A percentile compares a stretch with the other conserved stretches of the same genome.
phyloP scores from a whole-genome alignment of 2,329 filamentous ascomycete genomes.

The Sarocladium brachiariae region DNA sequence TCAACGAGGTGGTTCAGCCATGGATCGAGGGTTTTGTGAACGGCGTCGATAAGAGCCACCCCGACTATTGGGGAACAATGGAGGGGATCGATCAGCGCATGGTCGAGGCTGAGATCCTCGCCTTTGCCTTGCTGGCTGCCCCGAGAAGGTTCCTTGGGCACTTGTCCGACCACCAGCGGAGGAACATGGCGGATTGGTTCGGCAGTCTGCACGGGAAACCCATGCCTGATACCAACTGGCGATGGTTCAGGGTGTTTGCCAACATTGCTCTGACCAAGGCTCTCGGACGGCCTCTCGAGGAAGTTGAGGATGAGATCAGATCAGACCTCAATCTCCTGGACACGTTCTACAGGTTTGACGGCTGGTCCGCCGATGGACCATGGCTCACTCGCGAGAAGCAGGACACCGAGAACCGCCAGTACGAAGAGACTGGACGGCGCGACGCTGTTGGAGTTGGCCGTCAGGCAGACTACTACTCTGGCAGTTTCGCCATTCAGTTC shows the following conservation, averaged over 20 bases:
- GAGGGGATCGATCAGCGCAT: constrained; percentile 42
- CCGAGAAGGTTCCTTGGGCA: constrained; percentile 29
- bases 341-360: constrained; percentile 35
- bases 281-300: constrained; percentile 27
- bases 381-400: constrained; percentile 27
- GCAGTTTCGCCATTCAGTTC: constrained; percentile 48
- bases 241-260: constrained; percentile 45
- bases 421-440: constrained; percentile 15
- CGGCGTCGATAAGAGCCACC: constrained; percentile 26
- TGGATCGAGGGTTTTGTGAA: constrained; percentile 26
- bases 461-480: constrained; percentile 47
- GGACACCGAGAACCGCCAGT: constrained; percentile 7
- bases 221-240: constrained; percentile 44
- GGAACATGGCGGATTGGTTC: constrained; percentile 34
- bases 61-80: constrained; percentile 41
- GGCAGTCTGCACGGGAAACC: constrained; percentile 33
- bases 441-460: constrained; percentile 19
- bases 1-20: background rate
- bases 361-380: constrained; percentile 40
- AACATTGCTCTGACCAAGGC: constrained; percentile 38
- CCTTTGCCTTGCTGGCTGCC: constrained; percentile 38
- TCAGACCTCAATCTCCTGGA: constrained; percentile 37
- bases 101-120: constrained; percentile 47
- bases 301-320: constrained; percentile 27
- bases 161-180: constrained; percentile 21